A percentile compares a stretch with the other conserved stretches of the same genome.
phyloP scores from a whole-genome alignment of 768 basidiomycete species.

The Sutorius australiensis region DNA sequence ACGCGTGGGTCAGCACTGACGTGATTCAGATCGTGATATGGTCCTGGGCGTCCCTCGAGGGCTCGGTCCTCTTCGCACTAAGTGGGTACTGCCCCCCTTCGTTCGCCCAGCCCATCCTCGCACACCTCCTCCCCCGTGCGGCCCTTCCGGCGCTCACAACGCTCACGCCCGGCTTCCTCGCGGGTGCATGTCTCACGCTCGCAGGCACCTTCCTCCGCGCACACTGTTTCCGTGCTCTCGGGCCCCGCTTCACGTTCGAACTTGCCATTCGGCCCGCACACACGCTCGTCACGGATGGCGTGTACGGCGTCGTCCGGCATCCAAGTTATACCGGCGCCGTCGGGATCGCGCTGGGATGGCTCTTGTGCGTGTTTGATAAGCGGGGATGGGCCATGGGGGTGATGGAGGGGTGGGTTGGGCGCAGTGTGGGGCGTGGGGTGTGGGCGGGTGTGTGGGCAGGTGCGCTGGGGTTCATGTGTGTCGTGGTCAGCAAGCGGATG shows the following conservation, averaged over 20 bases:
- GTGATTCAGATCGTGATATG: not conserved
- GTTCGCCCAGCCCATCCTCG: not conserved
- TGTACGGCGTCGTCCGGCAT: slow-evolving; percentile 30
- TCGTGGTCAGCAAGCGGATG: slow-evolving; percentile 13
- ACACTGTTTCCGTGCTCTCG: slow-evolving; percentile 20
- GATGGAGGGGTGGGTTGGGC: not conserved
- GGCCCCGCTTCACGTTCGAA: slow-evolving; percentile 26
- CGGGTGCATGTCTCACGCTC: slow-evolving; percentile 4
- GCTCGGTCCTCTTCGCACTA: not conserved
- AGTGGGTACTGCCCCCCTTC: not conserved
- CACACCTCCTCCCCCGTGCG: not conserved
- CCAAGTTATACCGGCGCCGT: slow-evolving; percentile 23
- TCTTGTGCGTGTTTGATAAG: slow-evolving; percentile 6
- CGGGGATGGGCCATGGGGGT: slow-evolving; percentile 3
- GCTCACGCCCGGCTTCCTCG: slow-evolving; percentile 10
- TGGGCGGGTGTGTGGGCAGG: not conserved
- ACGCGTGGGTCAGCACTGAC: no score
- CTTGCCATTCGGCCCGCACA: slow-evolving; percentile 19
- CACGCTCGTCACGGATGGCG: slow-evolving; percentile 25
- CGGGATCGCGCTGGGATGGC: not conserved
- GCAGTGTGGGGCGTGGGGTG: no score
- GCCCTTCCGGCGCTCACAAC: slow-evolving; percentile 2
- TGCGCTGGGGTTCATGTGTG: accelerated
- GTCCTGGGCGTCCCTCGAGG: slow-evolving; percentile 11
- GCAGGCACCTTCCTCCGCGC: slow-evolving; percentile 13